phyloP scores from a whole-genome alignment of 148 eudicot genomes.

The Rhododendron ferrugineum region DNA sequence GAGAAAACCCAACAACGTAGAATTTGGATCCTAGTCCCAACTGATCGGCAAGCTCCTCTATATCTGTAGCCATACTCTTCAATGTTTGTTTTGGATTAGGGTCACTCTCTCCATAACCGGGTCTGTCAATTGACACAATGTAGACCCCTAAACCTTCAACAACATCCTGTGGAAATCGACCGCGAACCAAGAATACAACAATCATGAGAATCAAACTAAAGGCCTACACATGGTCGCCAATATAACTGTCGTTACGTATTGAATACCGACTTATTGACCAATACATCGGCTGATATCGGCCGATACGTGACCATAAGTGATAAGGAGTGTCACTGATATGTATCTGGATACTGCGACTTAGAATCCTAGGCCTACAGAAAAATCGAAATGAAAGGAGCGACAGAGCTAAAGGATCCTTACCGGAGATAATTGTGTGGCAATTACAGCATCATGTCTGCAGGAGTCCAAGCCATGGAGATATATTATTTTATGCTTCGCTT shows the following conservation, averaged over 20 bases:
- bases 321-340: not conserved
- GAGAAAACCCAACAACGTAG: slow-evolving; percentile 61
- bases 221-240: not conserved
- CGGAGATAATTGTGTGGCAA: slow-evolving; percentile 48
- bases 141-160: slow-evolving; percentile 43
- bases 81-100: slow-evolving; percentile 54
- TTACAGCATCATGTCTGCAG: slow-evolving; percentile 51
- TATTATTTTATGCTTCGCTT: slow-evolving; percentile 58
- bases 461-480: slow-evolving; percentile 64
- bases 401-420: slow-evolving; percentile 28
- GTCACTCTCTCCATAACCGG: slow-evolving; percentile 84
- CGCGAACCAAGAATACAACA: not conserved
- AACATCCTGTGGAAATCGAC: slow-evolving; percentile 27
- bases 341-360: not conserved
- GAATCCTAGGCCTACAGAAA: not conserved
- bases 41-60: slow-evolving; percentile 80
- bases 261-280: not conserved
- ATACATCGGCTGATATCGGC: not conserved
- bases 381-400: not conserved
- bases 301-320: not conserved
- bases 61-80: slow-evolving; percentile 52
- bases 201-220: not conserved
- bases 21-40: slow-evolving; percentile 58
- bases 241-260: not conserved
- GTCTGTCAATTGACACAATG: slow-evolving; percentile 62